phyloP scores from a whole-genome alignment of 2,329 filamentous ascomycete species.

The Colletotrichum sojae region DNA sequence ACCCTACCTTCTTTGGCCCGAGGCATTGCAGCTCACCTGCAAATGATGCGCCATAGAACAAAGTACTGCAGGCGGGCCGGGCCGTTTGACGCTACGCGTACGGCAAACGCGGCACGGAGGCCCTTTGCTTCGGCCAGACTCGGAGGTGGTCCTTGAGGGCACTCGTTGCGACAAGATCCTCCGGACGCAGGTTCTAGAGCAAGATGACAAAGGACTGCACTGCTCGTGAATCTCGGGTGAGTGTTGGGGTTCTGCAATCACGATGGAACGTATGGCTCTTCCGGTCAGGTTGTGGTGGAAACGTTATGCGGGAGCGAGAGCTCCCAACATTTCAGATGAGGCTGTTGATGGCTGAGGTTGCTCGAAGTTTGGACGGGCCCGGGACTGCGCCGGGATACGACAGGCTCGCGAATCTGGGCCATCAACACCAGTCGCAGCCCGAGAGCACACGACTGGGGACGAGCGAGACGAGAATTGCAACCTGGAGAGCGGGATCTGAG shows the following conservation, averaged over 20 bases:
- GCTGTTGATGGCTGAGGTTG: not conserved
- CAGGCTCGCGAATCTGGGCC: not conserved
- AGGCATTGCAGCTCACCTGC: slow-evolving; percentile 7
- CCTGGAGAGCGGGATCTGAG: not conserved
- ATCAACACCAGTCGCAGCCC: too few species aligned
- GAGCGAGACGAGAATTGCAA: not conserved
- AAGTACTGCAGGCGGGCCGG: not conserved
- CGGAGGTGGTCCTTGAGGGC: not conserved
- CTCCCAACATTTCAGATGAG: not conserved
- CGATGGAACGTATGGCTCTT: not conserved
- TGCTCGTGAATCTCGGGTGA: slow-evolving; percentile 22
- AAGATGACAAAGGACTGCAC: not conserved
- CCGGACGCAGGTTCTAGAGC: not conserved
- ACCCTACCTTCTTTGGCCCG: slow-evolving; percentile 17
- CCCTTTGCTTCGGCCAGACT: not conserved
- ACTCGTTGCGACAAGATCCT: not conserved
- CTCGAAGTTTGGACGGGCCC: slow-evolving; percentile 14
- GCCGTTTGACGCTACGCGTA: slow-evolving; percentile 11
- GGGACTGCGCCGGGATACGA: slow-evolving; percentile 19
- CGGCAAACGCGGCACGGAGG: not conserved
- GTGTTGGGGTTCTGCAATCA: slow-evolving; percentile 8
- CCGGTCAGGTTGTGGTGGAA: not conserved
- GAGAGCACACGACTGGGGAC: too few species aligned
- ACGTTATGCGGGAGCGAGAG: slow-evolving; percentile 20
- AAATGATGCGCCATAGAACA: slow-evolving; percentile 9